A percentile compares a stretch with the other conserved stretches of the same genome.
Evolutionary conservation across 495 filamentous ascomycete genomes (phyloP).

Genomic region (Penicillium argentinense): DNA sequence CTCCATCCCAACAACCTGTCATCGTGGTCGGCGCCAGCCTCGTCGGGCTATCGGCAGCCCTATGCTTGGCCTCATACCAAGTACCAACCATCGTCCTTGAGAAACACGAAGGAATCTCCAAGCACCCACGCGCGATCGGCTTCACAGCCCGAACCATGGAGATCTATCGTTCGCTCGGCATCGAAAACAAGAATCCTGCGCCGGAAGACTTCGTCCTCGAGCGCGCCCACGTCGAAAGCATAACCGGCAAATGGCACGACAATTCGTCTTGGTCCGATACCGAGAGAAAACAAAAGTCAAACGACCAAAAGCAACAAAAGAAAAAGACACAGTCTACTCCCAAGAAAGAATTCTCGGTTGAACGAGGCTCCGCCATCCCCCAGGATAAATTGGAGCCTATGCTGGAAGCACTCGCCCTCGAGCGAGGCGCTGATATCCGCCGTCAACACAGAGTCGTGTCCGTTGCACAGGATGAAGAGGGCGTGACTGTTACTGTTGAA

Average conservation of each 20-base stretch:
- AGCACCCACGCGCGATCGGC: slow-evolving; percentile 34
- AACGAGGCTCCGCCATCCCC: slow-evolving; percentile 21
- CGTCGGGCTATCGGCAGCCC: slow-evolving; percentile 32
- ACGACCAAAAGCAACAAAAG: neutral
- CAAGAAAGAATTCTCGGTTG: slow-evolving; percentile 18
- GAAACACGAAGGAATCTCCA: slow-evolving; percentile 24
- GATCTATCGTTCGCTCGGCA: slow-evolving; percentile 26
- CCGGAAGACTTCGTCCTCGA: slow-evolving; percentile 23
- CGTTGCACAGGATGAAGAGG: slow-evolving; percentile 19
- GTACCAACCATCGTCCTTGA: slow-evolving; percentile 33
- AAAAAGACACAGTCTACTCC: slow-evolving; percentile 5
- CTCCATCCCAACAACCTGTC: slow-evolving; percentile 10
- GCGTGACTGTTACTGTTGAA: slow-evolving; percentile 16
- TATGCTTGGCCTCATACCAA: slow-evolving; percentile 23
- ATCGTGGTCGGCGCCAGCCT: slow-evolving; percentile 34
- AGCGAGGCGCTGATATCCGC: slow-evolving; percentile 32
- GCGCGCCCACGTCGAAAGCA: slow-evolving; percentile 28
- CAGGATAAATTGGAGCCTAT: slow-evolving; percentile 33
- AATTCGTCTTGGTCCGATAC: slow-evolving; percentile 27
- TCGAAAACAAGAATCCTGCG: slow-evolving; percentile 27
- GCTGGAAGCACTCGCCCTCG: slow-evolving; percentile 23
- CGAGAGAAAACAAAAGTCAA: slow-evolving; percentile 5
- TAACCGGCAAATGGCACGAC: slow-evolving; percentile 28
- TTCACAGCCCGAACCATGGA: slow-evolving; percentile 38
- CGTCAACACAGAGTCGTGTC: slow-evolving; percentile 11